Evolutionary conservation across 2,329 filamentous ascomycete genomes (phyloP), one percentile per base, ranked within the genome.

Genomic region (Aspergillus quadricinctus): DNA sequence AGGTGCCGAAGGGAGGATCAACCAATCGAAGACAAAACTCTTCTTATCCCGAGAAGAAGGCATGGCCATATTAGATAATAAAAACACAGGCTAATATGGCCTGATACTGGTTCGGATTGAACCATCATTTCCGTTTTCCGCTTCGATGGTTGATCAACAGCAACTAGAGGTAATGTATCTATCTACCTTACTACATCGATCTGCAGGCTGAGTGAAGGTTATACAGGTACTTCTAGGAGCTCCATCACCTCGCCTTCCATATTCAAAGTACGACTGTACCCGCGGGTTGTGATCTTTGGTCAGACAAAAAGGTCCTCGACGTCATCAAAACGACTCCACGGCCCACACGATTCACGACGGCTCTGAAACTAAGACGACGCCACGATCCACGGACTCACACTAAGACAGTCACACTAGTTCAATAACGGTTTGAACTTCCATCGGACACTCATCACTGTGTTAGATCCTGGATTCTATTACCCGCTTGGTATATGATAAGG

Each of bases 321-420:
- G 43, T 46, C 43, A 46, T 46, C 10, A 25, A 41, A 17, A 8
- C 56, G 49, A 60, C 56, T 54, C 58, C 58, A 58, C 49, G 31
- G 48, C 28, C 54, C 48, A 57, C 48, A 56, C 45, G 50, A 53
- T 43, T 55, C 31, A 56, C 27, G 46, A 53, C 29, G 27, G 35
- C 35, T 37, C 19, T 41, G 43, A 46, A 21, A 46, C 53, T 59
- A 61, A 63, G 58, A 49, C 41, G 46, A 52, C 53, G 58, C 61
- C 61, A 64, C 58, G 55, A 61, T 61, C 53, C 57, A 37, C 55
- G 29, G 51, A 51, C 45, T 51, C 51, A 54, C 58, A 54, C 57
- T 55, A 59, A 48, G 41, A 10, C 41, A 45, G 41, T 46, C 43
- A 27, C 43, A 46, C 43, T 46, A 46, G 25, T 23, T 46, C 43